These are phyloP conservation scores for Colletotrichum graminicola DNA, from an alignment of 2,329 filamentous ascomycete genomes.

Conservation along the genomic window DNA sequence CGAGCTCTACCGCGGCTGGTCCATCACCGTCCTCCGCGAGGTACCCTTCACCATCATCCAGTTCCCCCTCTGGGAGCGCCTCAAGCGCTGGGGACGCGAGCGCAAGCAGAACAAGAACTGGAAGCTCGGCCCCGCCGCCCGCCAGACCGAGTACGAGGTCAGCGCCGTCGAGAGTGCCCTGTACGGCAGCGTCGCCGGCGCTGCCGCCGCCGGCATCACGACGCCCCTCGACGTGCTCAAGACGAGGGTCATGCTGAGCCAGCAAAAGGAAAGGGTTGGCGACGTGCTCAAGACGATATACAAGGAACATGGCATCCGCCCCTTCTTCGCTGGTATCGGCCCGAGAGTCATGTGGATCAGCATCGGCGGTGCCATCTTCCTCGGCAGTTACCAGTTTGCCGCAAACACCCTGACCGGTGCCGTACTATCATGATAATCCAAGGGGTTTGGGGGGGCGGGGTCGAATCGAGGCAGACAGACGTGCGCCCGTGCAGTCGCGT, in stretches of 20 bases:
- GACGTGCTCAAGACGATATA: conserved; percentile 74
- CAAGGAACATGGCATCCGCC: conserved; percentile 71
- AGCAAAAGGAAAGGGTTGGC: conserved; percentile 71
- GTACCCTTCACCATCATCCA: conserved; percentile 98
- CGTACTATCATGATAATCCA: conserved; percentile 6
- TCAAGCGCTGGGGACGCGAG: conserved; percentile 79
- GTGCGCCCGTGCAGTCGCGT: background rate
- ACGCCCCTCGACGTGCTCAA: conserved; percentile 97
- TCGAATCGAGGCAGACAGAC: background rate
- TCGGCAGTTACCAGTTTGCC: conserved; percentile 93
- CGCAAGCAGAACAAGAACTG: conserved; percentile 45
- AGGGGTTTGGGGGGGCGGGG: background rate
- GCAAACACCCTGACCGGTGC: conserved; percentile 76
- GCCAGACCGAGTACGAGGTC: conserved; percentile 57
- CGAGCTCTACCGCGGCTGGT: conserved; percentile 92
- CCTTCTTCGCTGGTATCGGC: conserved; percentile 82
- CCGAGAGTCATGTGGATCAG: conserved; percentile 96
- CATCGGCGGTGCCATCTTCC: conserved; percentile 91
- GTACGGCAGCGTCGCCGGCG: conserved; percentile 87
- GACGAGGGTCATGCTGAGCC: conserved; percentile 93
- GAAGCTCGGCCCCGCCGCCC: conserved; percentile 29
- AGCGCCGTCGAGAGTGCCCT: conserved; percentile 83
- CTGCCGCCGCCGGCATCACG: conserved; percentile 86
- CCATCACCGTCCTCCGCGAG: conserved; percentile 93
- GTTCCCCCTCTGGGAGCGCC: conserved; percentile 94